Conservation (phyloP, 768 basidiomycete genomes). For the Terana coerulea region DNA sequence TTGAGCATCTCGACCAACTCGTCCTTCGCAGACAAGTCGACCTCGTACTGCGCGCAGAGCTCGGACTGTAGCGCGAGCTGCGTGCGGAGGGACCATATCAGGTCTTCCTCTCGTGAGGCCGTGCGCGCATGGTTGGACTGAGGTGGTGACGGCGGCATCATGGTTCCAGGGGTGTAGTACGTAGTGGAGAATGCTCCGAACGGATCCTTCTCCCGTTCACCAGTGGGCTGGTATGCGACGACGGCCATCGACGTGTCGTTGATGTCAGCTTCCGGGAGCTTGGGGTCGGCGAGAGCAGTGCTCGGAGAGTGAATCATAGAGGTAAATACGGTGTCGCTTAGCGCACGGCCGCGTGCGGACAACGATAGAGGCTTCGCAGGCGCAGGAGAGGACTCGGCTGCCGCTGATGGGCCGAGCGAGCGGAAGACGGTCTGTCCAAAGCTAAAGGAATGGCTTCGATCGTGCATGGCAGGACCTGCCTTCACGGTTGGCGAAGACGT, state of each 20-base stretch:
- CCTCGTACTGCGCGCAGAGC: conserved; percentile 70
- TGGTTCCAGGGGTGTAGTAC: conserved; percentile 72
- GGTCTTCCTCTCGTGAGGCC: conserved; percentile 65
- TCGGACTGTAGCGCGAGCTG: conserved; percentile 75
- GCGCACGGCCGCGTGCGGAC: conserved; percentile 44
- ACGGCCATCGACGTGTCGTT: conserved; percentile 54
- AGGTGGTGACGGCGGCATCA: conserved; percentile 62
- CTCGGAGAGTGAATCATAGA: conserved; percentile 41
- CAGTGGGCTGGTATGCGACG: conserved; percentile 32
- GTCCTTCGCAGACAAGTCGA: conserved; percentile 70
- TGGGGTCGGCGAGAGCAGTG: conserved; percentile 16
- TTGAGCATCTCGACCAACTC: conserved; percentile 63
- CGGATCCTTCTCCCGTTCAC: conserved; percentile 54
- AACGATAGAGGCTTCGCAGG: conserved; percentile 28
- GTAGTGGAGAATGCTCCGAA: conserved; percentile 71
- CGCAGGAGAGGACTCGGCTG: conserved; percentile 8
- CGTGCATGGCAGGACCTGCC: conserved; percentile 21
- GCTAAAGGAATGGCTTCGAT: conserved; percentile 67
- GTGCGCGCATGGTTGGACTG: conserved; percentile 46
- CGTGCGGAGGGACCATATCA: conserved; percentile 70
- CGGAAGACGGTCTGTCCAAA: conserved; percentile 63
- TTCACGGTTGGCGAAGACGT: conserved; percentile 8
- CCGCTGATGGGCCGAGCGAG: conserved; percentile 32
- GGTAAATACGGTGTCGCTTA: conserved; percentile 65
- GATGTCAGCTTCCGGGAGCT: conserved; percentile 57